Conservation (phyloP, 441 rosid species). For the Euphorbia corollata region DNA sequence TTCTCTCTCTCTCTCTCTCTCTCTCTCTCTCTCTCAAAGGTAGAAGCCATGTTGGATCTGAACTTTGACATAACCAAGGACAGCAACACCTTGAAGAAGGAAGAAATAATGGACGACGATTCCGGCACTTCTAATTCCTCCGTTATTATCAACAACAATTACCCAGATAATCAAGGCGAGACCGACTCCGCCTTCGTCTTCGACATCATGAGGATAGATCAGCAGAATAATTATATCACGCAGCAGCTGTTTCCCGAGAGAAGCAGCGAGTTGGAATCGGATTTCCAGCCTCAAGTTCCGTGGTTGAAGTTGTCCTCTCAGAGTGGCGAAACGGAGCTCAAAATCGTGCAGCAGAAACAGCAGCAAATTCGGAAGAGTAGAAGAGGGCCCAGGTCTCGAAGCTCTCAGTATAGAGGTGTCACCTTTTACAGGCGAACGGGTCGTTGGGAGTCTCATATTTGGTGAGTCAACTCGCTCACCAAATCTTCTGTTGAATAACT, state of each 20-base stretch:
- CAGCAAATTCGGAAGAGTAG: constrained; percentile 62
- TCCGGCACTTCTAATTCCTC: constrained; percentile 54
- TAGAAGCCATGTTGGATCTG: constrained; percentile 60
- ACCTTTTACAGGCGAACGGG: constrained; percentile 91
- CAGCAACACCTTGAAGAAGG: constrained; percentile 5
- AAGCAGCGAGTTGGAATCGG: constrained; percentile 9
- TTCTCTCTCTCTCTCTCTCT: no score
- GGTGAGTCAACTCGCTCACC: constrained; percentile 31
- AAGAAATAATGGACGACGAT: constrained; percentile 30
- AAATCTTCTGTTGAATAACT: no score
- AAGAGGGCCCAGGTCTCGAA: constrained; percentile 83
- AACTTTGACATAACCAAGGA: constrained; percentile 40
- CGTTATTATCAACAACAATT: constrained; percentile 28
- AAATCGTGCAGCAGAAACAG: constrained; percentile 34
- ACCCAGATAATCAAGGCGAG: constrained; percentile 31
- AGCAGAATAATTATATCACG: constrained; percentile 11
- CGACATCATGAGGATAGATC: constrained; percentile 48
- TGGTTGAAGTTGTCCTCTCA: constrained; percentile 55
- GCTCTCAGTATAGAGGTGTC: constrained; percentile 91
- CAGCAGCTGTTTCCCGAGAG: constrained; percentile 47
- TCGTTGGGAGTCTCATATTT: constrained; percentile 94
- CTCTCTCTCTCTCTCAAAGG: background rate
- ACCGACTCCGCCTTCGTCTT: constrained; percentile 36
- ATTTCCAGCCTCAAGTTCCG: background rate
- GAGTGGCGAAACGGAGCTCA: constrained; percentile 23